Base-by-base conservation (phyloP, 2,329 filamentous ascomycete genomes). In the Fusarium coicis region DNA sequence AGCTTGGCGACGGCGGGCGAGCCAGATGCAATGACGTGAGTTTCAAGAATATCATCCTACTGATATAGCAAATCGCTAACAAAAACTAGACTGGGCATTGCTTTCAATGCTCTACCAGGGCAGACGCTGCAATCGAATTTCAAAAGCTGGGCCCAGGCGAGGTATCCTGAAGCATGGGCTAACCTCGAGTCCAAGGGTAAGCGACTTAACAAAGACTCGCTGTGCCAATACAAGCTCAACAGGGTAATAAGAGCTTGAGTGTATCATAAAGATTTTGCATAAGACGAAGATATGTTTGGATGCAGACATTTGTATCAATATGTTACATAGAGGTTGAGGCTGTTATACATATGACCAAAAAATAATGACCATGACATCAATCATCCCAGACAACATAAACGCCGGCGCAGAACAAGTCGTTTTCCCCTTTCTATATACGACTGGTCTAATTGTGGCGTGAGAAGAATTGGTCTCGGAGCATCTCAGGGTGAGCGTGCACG, bases 401-500 rank as follows among this genome's bases (percentile, higher is more conserved):
- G 62, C 73, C 66, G 46, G 60, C 23, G 42, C 28, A 60, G 37
- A 50, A 57, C 57, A 68, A 57, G 50, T 56, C 32, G 26, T 65
- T 53, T 65, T 43, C 15, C 40, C 59, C 26, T 43, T 42, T 54
- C 47, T 34, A 55, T 39, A 54, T 44, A 54, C 37, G 42, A 44
- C 55, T 57, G 21, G 23, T 61, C 64, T 68, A 77, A 59, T 73
- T 57, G 53, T 64, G 60, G 40, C 56, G 70, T 8, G 72, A 66
- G 67, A 78, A 83, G 76, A 83, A 83, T 26, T 81, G 71, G 18
- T 82, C 76, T 65, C 86, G 85, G 74, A 97, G 81, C 64, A 97
- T 86, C 82, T 97, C 93, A 7, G 96, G 96, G 84, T 99, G 96
- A 74, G 87, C 86, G 85, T 99, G 93, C 62, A 97, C 92, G 81